Conservation (phyloP, 495 filamentous ascomycete species). For the Xylaria acuta region DNA sequence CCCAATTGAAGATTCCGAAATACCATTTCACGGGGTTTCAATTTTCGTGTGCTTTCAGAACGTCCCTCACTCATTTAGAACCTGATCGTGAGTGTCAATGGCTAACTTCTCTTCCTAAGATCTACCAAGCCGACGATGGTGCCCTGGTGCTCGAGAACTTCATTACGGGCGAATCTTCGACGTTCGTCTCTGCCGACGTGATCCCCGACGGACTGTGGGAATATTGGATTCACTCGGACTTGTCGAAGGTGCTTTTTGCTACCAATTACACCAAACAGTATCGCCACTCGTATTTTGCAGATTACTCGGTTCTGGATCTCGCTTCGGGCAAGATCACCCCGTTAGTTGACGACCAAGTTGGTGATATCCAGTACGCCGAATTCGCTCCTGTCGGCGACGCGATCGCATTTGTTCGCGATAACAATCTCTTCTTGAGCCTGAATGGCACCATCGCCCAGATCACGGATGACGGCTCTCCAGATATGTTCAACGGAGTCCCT, state of each 20-base stretch:
- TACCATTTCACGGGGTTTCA: neutral
- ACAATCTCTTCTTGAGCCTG: conserved; percentile 62
- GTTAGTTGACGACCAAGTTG: conserved; percentile 54
- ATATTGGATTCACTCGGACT: conserved; percentile 48
- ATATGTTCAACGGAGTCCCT: conserved; percentile 64
- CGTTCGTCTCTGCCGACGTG: conserved; percentile 51
- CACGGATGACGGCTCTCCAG: conserved; percentile 59
- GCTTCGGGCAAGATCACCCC: conserved; percentile 50
- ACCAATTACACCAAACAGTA: conserved; percentile 65
- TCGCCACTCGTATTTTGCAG: conserved; percentile 63
- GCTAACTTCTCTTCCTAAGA: conserved; percentile 24
- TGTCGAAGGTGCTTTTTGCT: conserved; percentile 57
- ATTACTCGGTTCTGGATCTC: conserved; percentile 61
- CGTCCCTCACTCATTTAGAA: neutral
- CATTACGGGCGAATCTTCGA: conserved; percentile 51
- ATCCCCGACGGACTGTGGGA: conserved; percentile 40
- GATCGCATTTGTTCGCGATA: conserved; percentile 63
- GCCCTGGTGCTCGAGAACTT: conserved; percentile 58
- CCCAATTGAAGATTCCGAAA: neutral
- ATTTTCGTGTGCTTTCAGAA: neutral
- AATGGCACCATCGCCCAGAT: conserved; percentile 55
- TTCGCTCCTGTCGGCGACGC: conserved; percentile 54
- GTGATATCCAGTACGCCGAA: conserved; percentile 63
- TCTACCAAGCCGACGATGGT: conserved; percentile 48
- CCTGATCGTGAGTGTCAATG: neutral